A percentile compares a stretch with the other conserved stretches of the same genome.
These are phyloP conservation scores for Candida maltosa DNA, from an alignment of 805 yeast genomes.

Conservation along the genomic window DNA sequence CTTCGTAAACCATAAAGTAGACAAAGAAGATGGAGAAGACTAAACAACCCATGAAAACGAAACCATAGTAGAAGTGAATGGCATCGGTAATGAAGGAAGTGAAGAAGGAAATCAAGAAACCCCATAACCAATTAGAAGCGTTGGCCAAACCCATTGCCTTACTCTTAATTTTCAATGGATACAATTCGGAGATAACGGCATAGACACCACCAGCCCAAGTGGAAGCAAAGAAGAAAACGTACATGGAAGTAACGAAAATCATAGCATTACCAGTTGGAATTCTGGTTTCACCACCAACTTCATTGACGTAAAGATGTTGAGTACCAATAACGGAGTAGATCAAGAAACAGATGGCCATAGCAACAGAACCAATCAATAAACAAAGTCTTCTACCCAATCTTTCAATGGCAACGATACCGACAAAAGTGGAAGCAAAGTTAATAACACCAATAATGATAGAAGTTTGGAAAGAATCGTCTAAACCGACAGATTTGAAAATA, in stretches of 20 bases:
- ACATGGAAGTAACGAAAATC: constrained; percentile 63
- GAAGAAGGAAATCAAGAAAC: constrained; percentile 59
- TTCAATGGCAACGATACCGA: constrained; percentile 50
- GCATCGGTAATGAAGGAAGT: constrained; percentile 61
- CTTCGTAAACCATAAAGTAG: constrained; percentile 70
- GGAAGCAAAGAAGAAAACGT: constrained; percentile 63
- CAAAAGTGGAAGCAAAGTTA: constrained; percentile 52
- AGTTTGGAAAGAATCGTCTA: constrained; percentile 50
- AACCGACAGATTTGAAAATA: constrained; percentile 49
- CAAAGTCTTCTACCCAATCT: constrained; percentile 46
- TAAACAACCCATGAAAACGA: constrained; percentile 61
- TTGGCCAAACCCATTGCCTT: constrained; percentile 64
- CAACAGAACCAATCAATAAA: constrained; percentile 40
- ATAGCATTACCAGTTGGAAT: constrained; percentile 57
- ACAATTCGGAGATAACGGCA: constrained; percentile 63
- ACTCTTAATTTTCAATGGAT: constrained; percentile 61
- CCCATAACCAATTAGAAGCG: constrained; percentile 63
- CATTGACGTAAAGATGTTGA: constrained; percentile 34
- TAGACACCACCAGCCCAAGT: constrained; percentile 73
- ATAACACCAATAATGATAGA: constrained; percentile 55
- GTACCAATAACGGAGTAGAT: constrained; percentile 62
- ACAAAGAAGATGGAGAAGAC: constrained; percentile 64
- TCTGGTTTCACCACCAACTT: constrained; percentile 25
- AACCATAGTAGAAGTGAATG: constrained; percentile 67
- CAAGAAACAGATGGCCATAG: constrained; percentile 55